These are phyloP conservation scores for Fusarium subtropicale DNA, from an alignment of 2,329 filamentous ascomycete genomes.

Conservation along the genomic window DNA sequence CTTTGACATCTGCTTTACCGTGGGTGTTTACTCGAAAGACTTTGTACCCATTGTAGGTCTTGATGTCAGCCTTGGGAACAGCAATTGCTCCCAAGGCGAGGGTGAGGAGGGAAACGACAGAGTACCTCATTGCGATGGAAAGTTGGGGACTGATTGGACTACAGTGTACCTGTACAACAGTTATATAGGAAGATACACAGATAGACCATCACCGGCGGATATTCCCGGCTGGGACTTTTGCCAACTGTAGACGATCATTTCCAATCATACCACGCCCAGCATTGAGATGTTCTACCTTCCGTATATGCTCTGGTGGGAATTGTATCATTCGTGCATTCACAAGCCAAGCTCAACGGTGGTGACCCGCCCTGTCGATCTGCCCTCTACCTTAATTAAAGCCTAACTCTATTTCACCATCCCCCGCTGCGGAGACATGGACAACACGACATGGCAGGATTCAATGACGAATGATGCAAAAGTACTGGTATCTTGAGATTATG, in stretches of 20 bases:
- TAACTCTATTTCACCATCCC: constrained; percentile 52
- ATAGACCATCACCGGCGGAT: constrained; percentile 2
- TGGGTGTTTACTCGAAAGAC: constrained; percentile 60
- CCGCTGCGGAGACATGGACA: constrained; percentile 9
- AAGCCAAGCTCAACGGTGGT: constrained; percentile 1
- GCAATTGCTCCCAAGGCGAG: constrained; percentile 35
- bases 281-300: constrained; percentile 28
- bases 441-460: not conserved
- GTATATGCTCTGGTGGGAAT: constrained; percentile 17
- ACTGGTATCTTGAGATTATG: constrained; percentile 8
- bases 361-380: constrained; percentile 28
- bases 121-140: constrained; percentile 34
- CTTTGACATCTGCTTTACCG: constrained; percentile 53
- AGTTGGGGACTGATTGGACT: not conserved
- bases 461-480: constrained; percentile 32
- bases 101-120: constrained; percentile 31
- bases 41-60: constrained; percentile 52
- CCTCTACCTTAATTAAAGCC: constrained; percentile 29
- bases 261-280: constrained; percentile 9
- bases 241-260: constrained; percentile 17
- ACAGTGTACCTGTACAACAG: not conserved
- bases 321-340: constrained; percentile 9
- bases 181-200: constrained; percentile 1
- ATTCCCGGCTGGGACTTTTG: constrained; percentile 21
- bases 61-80: constrained; percentile 26